These are phyloP conservation scores for Penicillium crustosum DNA, from an alignment of 2,329 filamentous ascomycete genomes.

Conservation along the genomic window DNA sequence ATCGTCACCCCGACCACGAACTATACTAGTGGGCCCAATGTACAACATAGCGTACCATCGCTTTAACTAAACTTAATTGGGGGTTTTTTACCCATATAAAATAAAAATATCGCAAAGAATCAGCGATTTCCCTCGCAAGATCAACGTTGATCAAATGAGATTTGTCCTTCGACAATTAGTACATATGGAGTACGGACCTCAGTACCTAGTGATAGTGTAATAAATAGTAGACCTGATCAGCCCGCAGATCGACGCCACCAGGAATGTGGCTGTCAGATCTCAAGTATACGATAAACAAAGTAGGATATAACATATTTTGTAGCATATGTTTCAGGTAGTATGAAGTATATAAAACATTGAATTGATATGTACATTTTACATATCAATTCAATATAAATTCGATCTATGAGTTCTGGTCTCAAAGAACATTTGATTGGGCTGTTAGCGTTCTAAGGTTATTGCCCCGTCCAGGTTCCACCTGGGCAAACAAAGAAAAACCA, in stretches of 20 bases:
- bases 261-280: conserved; percentile 8
- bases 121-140: not conserved
- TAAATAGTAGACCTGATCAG: conserved; percentile 1
- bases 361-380: too few relatives aligned
- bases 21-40: conserved; percentile 17
- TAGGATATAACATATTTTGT: not conserved
- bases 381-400: not conserved
- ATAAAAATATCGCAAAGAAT: not conserved
- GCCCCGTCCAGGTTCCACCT: not conserved
- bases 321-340: not conserved
- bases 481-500: not conserved
- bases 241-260: conserved; percentile 6
- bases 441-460: not conserved
- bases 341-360: not conserved
- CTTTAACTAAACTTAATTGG: not conserved
- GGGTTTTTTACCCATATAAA: not conserved
- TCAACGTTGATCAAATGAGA: not conserved
- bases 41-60: not conserved
- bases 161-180: not conserved
- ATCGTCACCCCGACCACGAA: conserved; percentile 21
- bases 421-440: not conserved
- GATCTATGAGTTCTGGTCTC: not conserved
- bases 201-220: too few relatives aligned
- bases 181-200: too few relatives aligned
- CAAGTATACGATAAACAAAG: not conserved